phyloP scores from a whole-genome alignment of 2,329 filamentous ascomycete species.

The Botrytis pseudocinerea region DNA sequence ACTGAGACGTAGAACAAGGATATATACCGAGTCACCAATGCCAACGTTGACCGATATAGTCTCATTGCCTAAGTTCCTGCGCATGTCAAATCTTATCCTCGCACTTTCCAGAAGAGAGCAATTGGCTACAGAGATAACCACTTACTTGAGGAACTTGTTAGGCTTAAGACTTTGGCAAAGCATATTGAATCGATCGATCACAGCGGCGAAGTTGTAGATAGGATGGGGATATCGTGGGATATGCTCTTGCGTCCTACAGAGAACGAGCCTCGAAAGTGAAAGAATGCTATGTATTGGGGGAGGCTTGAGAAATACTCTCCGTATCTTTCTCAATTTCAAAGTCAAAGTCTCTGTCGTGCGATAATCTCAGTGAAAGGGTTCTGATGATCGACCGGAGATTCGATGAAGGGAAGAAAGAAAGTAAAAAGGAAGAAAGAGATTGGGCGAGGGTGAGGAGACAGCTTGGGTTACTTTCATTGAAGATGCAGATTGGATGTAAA shows the following conservation, averaged over 20 bases:
- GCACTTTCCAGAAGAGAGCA: background rate
- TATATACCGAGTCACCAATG: conserved; percentile 8
- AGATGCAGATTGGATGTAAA: background rate
- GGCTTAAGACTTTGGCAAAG: conserved; percentile 28
- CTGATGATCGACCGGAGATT: too few relatives aligned
- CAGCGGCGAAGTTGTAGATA: background rate
- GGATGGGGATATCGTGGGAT: background rate
- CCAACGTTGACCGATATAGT: conserved; percentile 18
- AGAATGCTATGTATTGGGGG: too few relatives aligned
- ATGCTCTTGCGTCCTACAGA: background rate
- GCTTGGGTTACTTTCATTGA: background rate
- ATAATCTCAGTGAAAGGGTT: background rate
- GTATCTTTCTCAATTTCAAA: background rate
- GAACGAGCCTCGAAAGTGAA: background rate
- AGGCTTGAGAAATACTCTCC: too few relatives aligned
- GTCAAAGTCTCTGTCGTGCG: too few relatives aligned
- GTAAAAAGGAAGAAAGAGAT: too few relatives aligned
- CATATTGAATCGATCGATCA: conserved; percentile 7
- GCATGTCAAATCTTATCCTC: background rate
- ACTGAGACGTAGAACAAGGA: background rate
- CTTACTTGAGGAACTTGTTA: conserved; percentile 24
- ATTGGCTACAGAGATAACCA: background rate
- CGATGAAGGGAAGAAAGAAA: background rate
- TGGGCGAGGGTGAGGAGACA: background rate
- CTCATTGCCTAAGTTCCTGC: conserved; percentile 8